phyloP scores from a whole-genome alignment of 2,329 filamentous ascomycete species.

The Iodosphaeria phyllophila region DNA sequence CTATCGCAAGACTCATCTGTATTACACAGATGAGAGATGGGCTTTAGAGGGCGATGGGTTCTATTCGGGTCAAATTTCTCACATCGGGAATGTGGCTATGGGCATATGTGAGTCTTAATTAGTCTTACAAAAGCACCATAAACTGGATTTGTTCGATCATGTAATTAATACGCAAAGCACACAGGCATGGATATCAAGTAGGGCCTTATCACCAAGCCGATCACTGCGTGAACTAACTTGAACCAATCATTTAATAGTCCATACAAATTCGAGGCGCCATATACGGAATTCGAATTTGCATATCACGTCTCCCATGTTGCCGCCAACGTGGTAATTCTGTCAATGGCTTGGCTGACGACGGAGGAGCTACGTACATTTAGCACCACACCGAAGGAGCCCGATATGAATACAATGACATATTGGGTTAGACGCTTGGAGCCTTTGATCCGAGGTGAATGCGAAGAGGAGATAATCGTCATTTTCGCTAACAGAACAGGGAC shows the following conservation, averaged over 20 bases:
- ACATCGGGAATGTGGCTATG: constrained; percentile 31
- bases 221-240: constrained; percentile 5
- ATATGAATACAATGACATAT: constrained; percentile 56
- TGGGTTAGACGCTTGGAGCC: constrained; percentile 59
- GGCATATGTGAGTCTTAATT: constrained; percentile 33
- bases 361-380: constrained; percentile 28
- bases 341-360: constrained; percentile 62
- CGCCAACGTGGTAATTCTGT: constrained; percentile 46
- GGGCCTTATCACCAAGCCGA: constrained; percentile 8
- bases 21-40: constrained; percentile 42
- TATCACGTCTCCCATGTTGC: constrained; percentile 35
- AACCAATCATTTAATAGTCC: constrained; percentile 16
- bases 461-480: constrained; percentile 46
- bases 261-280: constrained; percentile 30
- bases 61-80: constrained; percentile 22
- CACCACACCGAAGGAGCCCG: constrained; percentile 35
- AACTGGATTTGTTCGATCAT: background rate
- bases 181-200: constrained; percentile 44
- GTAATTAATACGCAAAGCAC: constrained; percentile 4
- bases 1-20: constrained; percentile 41
- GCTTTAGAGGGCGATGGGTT: constrained; percentile 38
- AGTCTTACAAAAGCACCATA: constrained; percentile 2
- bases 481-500: constrained; percentile 52
- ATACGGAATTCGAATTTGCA: constrained; percentile 29
- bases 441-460: constrained; percentile 28